Evolutionary conservation across 345 rosid species (phyloP).

Genomic region (Salix koriyanagi): DNA sequence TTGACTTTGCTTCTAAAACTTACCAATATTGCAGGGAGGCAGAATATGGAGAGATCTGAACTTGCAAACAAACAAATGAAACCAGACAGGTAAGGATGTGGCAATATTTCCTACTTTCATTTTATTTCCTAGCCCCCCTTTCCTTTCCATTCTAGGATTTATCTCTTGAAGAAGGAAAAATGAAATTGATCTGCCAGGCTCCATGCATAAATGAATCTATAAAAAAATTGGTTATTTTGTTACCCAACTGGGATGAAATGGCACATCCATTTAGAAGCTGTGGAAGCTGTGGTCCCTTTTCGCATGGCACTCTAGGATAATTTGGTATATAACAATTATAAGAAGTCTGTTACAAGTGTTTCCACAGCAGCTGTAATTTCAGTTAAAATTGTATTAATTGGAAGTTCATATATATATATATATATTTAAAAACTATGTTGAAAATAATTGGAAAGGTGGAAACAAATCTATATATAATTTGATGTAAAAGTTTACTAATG

Average conservation of each 20-base stretch:
- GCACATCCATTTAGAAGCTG: neutral
- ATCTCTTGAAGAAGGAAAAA: neutral
- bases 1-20: slow-evolving; percentile 10
- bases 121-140: neutral
- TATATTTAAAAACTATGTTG: neutral
- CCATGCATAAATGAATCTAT: neutral
- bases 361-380: neutral
- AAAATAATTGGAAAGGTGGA: neutral
- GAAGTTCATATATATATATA: neutral
- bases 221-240: neutral
- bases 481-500: neutral
- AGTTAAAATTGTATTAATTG: neutral
- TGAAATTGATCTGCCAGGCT: neutral
- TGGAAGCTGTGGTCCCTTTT: neutral
- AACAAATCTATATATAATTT: neutral
- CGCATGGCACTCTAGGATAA: neutral
- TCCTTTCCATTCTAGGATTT: neutral
- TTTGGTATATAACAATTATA: neutral
- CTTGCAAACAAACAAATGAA: slow-evolving; percentile 43
- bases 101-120: neutral
- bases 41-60: slow-evolving; percentile 34
- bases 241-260: neutral
- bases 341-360: neutral
- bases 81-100: slow-evolving; percentile 44
- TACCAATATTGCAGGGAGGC: slow-evolving; percentile 43